phyloP scores from a whole-genome alignment of 2,329 filamentous ascomycete genomes.

The Aspergillus caelatus region DNA sequence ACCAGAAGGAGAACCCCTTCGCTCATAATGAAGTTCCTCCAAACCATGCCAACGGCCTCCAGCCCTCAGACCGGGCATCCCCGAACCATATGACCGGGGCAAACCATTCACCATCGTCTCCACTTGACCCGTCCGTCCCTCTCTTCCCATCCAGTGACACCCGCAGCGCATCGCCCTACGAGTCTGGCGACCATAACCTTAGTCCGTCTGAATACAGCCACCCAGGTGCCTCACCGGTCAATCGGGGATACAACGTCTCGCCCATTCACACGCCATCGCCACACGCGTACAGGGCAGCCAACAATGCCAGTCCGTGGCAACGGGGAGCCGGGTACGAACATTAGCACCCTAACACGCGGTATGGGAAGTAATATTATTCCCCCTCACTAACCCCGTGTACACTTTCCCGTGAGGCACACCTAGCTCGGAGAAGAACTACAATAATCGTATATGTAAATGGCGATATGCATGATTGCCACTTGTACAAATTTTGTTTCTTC shows the following conservation, averaged over 20 bases:
- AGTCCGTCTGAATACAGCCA: background rate
- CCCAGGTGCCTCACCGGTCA: background rate
- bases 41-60: background rate
- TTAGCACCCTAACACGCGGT: background rate
- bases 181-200: background rate
- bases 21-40: constrained; percentile 44
- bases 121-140: background rate
- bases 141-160: background rate
- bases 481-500: background rate
- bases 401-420: background rate
- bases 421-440: background rate
- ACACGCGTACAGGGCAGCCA: constrained; percentile 44
- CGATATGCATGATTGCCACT: background rate
- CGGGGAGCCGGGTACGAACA: constrained; percentile 63
- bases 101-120: background rate
- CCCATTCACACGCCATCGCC: constrained; percentile 30
- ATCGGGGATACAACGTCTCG: background rate
- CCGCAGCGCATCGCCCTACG: background rate
- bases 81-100: background rate
- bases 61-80: background rate
- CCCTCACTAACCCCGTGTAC: background rate
- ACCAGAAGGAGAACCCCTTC: constrained; percentile 57
- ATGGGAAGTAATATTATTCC: background rate
- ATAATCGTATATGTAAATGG: background rate
- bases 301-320: constrained; percentile 65